Conservation (phyloP, 2,329 filamentous ascomycete species). For the Aspergillus flavus region DNA sequence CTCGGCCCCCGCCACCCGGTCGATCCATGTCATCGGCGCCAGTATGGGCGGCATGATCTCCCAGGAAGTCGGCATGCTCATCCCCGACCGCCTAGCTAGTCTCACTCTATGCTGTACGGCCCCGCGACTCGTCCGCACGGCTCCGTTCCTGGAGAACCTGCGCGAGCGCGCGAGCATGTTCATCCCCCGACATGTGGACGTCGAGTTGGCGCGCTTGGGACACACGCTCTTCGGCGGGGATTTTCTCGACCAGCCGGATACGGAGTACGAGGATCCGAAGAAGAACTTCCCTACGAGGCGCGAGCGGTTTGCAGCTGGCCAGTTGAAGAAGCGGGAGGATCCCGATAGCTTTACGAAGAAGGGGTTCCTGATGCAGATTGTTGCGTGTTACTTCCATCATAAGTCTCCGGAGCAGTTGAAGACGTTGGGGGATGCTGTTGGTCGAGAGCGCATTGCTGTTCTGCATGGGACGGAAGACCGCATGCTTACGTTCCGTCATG, state of each 20-base stretch:
- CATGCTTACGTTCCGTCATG: constrained; percentile 78
- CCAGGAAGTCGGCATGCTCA: constrained; percentile 66
- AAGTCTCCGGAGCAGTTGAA: constrained; percentile 70
- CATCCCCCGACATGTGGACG: constrained; percentile 71
- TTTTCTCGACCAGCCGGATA: constrained; percentile 67
- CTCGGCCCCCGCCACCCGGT: constrained; percentile 40
- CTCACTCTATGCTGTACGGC: constrained; percentile 66
- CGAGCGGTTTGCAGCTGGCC: constrained; percentile 79
- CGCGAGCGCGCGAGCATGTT: constrained; percentile 58
- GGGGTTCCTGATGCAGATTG: constrained; percentile 75
- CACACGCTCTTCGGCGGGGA: constrained; percentile 64
- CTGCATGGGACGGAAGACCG: constrained; percentile 74
- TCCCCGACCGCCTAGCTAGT: constrained; percentile 52
- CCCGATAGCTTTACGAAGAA: constrained; percentile 61
- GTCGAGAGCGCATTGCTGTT: constrained; percentile 73
- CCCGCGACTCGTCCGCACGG: constrained; percentile 61
- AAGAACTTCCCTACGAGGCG: constrained; percentile 70
- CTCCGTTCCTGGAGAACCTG: constrained; percentile 64
- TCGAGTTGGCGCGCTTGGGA: constrained; percentile 66
- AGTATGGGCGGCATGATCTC: constrained; percentile 92
- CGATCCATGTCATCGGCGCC: constrained; percentile 72
- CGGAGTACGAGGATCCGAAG: constrained; percentile 43
- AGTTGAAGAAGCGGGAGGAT: constrained; percentile 71
- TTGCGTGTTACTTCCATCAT: constrained; percentile 78
- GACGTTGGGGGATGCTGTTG: constrained; percentile 68